Evolutionary conservation across 305 asterid species (phyloP).

Genomic region (Fraxinus sp.): DNA sequence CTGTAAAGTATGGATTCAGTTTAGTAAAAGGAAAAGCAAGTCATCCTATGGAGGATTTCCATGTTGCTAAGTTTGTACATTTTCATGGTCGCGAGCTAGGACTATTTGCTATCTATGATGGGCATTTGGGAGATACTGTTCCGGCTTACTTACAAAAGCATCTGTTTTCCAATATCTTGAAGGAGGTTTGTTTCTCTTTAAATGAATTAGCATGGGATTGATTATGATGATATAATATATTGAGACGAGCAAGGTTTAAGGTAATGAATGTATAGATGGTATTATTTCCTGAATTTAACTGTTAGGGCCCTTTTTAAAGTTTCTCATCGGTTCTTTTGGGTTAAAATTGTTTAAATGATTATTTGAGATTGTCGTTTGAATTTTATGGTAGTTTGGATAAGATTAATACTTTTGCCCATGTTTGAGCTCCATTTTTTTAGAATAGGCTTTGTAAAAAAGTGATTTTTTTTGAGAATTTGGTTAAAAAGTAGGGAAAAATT

Average conservation of each 20-base stretch:
- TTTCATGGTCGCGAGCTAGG: slow-evolving; percentile 71
- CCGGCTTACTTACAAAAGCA: slow-evolving; percentile 87
- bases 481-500: background rate
- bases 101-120: slow-evolving; percentile 84
- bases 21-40: slow-evolving; percentile 80
- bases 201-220: background rate
- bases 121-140: slow-evolving; percentile 82
- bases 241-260: background rate
- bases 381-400: background rate
- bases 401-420: background rate
- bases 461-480: background rate
- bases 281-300: background rate
- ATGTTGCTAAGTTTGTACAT: slow-evolving; percentile 83
- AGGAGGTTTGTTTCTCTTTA: slow-evolving; percentile 57
- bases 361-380: background rate
- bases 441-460: background rate
- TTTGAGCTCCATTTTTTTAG: background rate
- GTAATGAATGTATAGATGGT: background rate
- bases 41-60: slow-evolving; percentile 98
- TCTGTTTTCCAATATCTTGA: slow-evolving; percentile 72
- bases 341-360: background rate
- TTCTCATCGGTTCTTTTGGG: background rate
- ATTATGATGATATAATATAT: background rate
- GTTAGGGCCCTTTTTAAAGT: background rate
- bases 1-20: slow-evolving; percentile 69